Evolutionary conservation across 176 grass and related monocot genomes (phyloP).

Genomic region (Saccharum officinarum): DNA sequence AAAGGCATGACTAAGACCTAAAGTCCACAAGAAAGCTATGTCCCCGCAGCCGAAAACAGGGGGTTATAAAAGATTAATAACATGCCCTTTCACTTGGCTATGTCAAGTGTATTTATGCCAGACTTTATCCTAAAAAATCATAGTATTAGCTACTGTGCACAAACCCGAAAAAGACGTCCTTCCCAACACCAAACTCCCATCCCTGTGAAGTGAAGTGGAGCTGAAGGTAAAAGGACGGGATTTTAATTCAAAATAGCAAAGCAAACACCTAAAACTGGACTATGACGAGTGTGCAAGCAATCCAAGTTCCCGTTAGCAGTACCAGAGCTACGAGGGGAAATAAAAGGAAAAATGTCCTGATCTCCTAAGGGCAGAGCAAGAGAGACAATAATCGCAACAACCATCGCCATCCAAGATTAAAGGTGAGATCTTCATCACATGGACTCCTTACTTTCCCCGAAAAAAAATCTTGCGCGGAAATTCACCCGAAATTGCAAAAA

Average conservation of each 20-base stretch:
- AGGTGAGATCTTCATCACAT: slow-evolving; percentile 22
- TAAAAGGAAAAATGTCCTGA: background rate
- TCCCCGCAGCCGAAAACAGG: slow-evolving; percentile 34
- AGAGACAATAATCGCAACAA: slow-evolving; percentile 9
- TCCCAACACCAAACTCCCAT: slow-evolving; percentile 15
- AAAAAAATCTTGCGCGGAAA: slow-evolving; percentile 5
- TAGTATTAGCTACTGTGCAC: background rate
- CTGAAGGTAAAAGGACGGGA: background rate
- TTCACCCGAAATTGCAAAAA: background rate
- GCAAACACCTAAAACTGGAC: background rate
- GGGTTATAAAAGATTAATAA: slow-evolving; percentile 5
- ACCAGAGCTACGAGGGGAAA: background rate
- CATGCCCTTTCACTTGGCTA: background rate
- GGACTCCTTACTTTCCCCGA: background rate
- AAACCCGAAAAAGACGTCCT: background rate
- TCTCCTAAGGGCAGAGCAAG: background rate
- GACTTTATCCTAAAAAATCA: slow-evolving; percentile 4
- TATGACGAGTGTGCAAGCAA: slow-evolving; percentile 33
- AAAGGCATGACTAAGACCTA: slow-evolving; percentile 49
- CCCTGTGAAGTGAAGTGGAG: background rate
- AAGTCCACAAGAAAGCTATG: slow-evolving; percentile 46
- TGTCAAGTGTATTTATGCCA: slow-evolving; percentile 26
- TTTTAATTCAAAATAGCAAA: slow-evolving; percentile 14
- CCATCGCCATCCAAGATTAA: slow-evolving; percentile 21
- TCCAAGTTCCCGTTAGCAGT: slow-evolving; percentile 10